These are phyloP conservation scores for Cyclanthera cordifolia DNA, from an alignment of 306 rosid species.

Conservation along the genomic window DNA sequence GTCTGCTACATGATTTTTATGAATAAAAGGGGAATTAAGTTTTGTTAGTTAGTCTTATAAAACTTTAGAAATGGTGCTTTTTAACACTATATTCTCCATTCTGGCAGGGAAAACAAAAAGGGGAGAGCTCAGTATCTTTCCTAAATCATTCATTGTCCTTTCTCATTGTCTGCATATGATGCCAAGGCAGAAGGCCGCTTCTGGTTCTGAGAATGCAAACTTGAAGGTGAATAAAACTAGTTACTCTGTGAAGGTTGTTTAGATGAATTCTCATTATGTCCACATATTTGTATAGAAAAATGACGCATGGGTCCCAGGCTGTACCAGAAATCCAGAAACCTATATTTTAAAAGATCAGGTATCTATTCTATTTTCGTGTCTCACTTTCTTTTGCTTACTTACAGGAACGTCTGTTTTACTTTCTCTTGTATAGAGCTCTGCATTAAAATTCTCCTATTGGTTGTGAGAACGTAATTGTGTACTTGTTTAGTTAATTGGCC, in stretches of 20 bases:
- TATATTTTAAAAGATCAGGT: slow-evolving; percentile 71
- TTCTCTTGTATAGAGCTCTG: background rate
- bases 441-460: background rate
- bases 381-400: background rate
- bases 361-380: slow-evolving; percentile 2
- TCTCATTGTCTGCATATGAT: slow-evolving; percentile 81
- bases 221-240: slow-evolving; percentile 32
- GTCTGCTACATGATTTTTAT: background rate
- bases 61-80: too few relatives aligned
- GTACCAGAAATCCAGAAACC: slow-evolving; percentile 63
- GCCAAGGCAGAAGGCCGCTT: slow-evolving; percentile 64
- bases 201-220: slow-evolving; percentile 44
- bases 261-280: slow-evolving; percentile 12
- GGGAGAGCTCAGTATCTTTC: slow-evolving; percentile 82
- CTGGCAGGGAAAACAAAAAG: slow-evolving; percentile 75
- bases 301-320: slow-evolving; percentile 62
- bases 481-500: background rate
- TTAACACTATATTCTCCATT: background rate
- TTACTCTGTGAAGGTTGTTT: slow-evolving; percentile 4
- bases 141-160: slow-evolving; percentile 43
- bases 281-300: slow-evolving; percentile 31
- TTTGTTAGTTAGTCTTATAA: too few relatives aligned
- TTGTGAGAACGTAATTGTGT: background rate
- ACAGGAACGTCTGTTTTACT: background rate
- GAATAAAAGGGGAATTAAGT: too few relatives aligned